These are phyloP conservation scores for Ambispora gerdemannii DNA, from an alignment of 192 early-diverging fungal genomes.

Conservation along the genomic window DNA sequence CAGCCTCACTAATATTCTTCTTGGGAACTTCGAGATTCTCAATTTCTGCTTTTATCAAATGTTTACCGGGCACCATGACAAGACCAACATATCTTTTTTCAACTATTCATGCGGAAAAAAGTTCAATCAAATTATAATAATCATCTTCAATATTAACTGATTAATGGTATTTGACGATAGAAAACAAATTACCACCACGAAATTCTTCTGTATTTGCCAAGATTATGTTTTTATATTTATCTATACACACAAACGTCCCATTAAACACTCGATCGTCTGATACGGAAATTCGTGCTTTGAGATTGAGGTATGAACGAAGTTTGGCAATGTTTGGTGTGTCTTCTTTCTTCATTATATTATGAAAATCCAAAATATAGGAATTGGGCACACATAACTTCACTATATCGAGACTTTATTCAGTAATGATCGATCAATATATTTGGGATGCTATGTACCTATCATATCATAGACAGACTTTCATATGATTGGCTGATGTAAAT, in stretches of 20 bases:
- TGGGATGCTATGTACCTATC: no score
- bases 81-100: slow-evolving; percentile 58
- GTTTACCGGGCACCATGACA: slow-evolving; percentile 74
- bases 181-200: slow-evolving; percentile 41
- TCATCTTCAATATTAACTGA: no score
- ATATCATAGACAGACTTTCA: no score
- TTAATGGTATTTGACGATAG: no score
- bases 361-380: no score
- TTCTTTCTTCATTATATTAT: not conserved
- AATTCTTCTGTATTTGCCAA: slow-evolving; percentile 66
- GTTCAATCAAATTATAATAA: not conserved
- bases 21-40: slow-evolving; percentile 31
- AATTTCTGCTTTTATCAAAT: slow-evolving; percentile 58
- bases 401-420: no score
- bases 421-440: no score
- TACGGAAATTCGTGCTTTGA: slow-evolving; percentile 52
- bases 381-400: no score
- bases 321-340: slow-evolving; percentile 43
- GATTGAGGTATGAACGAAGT: slow-evolving; percentile 52
- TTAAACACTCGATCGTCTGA: slow-evolving; percentile 67
- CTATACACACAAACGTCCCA: slow-evolving; percentile 71
- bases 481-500: no score
- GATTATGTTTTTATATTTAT: slow-evolving; percentile 72
- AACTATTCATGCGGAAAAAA: not conserved
- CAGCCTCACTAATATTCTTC: no score